Evolutionary conservation across 2,329 filamentous ascomycete species (phyloP).

Genomic region (Nannizziopsis barbatae): DNA sequence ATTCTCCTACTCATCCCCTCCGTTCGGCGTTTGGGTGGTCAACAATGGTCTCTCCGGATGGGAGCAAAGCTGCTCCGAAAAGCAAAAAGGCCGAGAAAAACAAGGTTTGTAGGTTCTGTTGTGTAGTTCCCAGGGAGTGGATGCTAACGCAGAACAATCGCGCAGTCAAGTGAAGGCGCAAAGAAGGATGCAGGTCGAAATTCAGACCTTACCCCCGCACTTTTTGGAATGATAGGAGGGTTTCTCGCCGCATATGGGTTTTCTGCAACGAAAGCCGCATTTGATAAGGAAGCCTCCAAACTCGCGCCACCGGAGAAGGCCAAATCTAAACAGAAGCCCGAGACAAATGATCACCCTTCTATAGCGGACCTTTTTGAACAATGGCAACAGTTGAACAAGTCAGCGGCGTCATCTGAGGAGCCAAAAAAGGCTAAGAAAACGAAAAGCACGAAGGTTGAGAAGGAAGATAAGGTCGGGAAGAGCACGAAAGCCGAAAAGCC

Average conservation of each 20-base stretch:
- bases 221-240: conserved; percentile 54
- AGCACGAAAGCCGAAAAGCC: conserved; percentile 19
- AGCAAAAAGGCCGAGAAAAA: conserved; percentile 7
- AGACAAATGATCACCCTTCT: conserved; percentile 23
- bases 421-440: conserved; percentile 10
- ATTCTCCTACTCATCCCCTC: not conserved
- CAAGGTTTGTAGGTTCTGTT: not conserved
- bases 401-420: conserved; percentile 15
- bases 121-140: not conserved
- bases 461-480: conserved; percentile 10
- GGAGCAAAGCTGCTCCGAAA: not conserved
- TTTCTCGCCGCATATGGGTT: conserved; percentile 61
- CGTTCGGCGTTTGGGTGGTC: not conserved
- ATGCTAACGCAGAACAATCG: not conserved
- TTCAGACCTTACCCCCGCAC: conserved; percentile 44
- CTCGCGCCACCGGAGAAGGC: conserved; percentile 25
- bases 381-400: conserved; percentile 20
- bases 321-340: conserved; percentile 20
- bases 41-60: conserved; percentile 7
- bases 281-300: conserved; percentile 47
- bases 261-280: conserved; percentile 48
- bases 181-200: conserved; percentile 7
- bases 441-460: conserved; percentile 18
- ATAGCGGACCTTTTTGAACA: conserved; percentile 31
- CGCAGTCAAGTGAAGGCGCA: conserved; percentile 2